Conservation (phyloP, 176 grass and related monocot species). For the Alloteropsis semialata region DNA sequence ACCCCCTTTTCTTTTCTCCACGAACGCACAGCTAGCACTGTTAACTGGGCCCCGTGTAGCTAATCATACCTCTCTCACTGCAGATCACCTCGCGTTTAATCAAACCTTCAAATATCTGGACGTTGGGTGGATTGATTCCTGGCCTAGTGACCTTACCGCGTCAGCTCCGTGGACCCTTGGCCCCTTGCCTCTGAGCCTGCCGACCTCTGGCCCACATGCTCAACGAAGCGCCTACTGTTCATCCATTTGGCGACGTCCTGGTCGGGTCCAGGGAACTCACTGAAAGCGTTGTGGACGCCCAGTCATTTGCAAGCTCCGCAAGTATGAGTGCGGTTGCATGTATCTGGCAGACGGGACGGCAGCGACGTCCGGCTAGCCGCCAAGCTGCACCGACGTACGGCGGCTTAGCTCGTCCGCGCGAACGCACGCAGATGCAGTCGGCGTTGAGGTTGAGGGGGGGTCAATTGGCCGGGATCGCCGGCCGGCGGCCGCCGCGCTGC, state of each 20-base stretch:
- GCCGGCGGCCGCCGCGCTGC: background rate
- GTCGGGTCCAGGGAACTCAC: background rate
- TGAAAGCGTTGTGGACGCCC: background rate
- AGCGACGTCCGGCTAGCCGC: background rate
- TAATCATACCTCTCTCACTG: too few species aligned
- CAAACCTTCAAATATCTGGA: too few species aligned
- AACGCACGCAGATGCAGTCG: background rate
- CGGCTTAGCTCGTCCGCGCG: background rate
- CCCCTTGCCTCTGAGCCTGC: background rate
- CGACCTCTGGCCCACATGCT: background rate
- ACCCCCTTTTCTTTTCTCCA: too few species aligned
- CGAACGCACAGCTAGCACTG: too few species aligned
- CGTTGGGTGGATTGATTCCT: too few species aligned
- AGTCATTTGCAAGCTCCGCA: background rate
- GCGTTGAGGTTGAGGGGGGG: background rate
- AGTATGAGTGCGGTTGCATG: background rate
- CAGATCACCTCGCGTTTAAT: too few species aligned
- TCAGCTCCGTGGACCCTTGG: background rate
- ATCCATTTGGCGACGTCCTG: background rate
- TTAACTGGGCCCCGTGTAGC: too few species aligned
- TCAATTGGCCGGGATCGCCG: background rate
- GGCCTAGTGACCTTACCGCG: too few species aligned
- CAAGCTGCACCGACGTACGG: background rate
- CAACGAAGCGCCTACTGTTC: background rate
- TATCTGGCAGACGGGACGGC: background rate